These are phyloP conservation scores for Botrytis cinerea DNA, from an alignment of 2,329 filamentous ascomycete genomes.

Conservation along the genomic window DNA sequence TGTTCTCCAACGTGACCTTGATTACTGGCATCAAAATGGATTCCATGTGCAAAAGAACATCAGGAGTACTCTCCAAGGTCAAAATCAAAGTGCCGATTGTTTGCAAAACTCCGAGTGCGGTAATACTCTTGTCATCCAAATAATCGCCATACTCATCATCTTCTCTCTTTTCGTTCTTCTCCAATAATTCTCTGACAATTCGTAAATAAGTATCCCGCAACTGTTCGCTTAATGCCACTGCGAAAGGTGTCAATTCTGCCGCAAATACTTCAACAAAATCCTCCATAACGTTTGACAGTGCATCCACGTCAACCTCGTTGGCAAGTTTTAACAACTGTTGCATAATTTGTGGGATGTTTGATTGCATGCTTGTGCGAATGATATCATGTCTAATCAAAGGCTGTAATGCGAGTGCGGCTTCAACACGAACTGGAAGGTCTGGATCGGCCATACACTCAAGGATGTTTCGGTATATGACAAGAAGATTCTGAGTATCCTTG, in stretches of 20 bases:
- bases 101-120: constrained; percentile 90
- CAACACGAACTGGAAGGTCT: constrained; percentile 91
- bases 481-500: constrained; percentile 92
- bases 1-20: constrained; percentile 93
- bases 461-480: constrained; percentile 95
- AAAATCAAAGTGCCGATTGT: constrained; percentile 97
- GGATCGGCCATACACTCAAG: constrained; percentile 94
- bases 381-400: constrained; percentile 94
- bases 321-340: constrained; percentile 95
- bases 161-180: constrained; percentile 77
- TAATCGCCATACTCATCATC: constrained; percentile 85
- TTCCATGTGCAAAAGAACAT: constrained; percentile 91
- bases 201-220: constrained; percentile 93
- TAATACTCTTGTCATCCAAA: constrained; percentile 97
- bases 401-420: constrained; percentile 89
- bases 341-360: constrained; percentile 98
- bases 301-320: constrained; percentile 97
- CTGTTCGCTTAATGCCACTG: constrained; percentile 93
- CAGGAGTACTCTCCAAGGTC: constrained; percentile 93
- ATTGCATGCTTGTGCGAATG: constrained; percentile 93
- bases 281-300: constrained; percentile 97
- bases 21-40: constrained; percentile 97
- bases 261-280: constrained; percentile 99
- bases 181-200: constrained; percentile 87
- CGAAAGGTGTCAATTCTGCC: constrained; percentile 94